These are phyloP conservation scores for Exophiala mesophila DNA, from an alignment of 2,329 filamentous ascomycete species.

Conservation along the genomic window DNA sequence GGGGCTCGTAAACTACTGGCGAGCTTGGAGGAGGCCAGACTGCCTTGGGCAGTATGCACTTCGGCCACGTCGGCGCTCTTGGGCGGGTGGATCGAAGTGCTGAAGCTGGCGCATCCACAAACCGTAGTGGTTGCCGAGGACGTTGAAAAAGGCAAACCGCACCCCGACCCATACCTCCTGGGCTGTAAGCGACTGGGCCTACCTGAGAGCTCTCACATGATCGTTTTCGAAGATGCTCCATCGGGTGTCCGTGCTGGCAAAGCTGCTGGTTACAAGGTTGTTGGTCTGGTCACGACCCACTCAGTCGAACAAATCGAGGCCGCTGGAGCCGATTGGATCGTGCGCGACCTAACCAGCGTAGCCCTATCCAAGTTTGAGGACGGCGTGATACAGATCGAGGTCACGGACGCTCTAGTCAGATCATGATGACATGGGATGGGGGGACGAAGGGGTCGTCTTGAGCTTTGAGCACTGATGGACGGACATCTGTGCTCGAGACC, in stretches of 20 bases:
- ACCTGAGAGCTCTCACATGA: constrained; percentile 46
- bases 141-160: constrained; percentile 69
- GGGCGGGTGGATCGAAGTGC: constrained; percentile 64
- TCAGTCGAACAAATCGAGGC: constrained; percentile 63
- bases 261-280: constrained; percentile 76
- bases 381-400: constrained; percentile 19
- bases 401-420: constrained; percentile 20
- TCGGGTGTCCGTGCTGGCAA: constrained; percentile 80
- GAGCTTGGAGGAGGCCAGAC: constrained; percentile 55
- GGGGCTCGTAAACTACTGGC: constrained; percentile 70
- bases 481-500: no score
- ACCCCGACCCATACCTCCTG: constrained; percentile 68
- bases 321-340: constrained; percentile 83
- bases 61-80: constrained; percentile 65
- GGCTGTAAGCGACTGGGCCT: constrained; percentile 58
- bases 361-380: constrained; percentile 43
- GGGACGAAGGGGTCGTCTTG: background rate
- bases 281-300: constrained; percentile 83
- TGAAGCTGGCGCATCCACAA: constrained; percentile 60
- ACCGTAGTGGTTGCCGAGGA: constrained; percentile 71
- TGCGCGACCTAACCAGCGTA: constrained; percentile 72
- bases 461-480: no score
- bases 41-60: constrained; percentile 79
- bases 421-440: constrained; percentile 2
- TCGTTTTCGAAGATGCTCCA: constrained; percentile 86